Conservation (phyloP, 2,329 filamentous ascomycete species). For the Penicillium sp. region DNA sequence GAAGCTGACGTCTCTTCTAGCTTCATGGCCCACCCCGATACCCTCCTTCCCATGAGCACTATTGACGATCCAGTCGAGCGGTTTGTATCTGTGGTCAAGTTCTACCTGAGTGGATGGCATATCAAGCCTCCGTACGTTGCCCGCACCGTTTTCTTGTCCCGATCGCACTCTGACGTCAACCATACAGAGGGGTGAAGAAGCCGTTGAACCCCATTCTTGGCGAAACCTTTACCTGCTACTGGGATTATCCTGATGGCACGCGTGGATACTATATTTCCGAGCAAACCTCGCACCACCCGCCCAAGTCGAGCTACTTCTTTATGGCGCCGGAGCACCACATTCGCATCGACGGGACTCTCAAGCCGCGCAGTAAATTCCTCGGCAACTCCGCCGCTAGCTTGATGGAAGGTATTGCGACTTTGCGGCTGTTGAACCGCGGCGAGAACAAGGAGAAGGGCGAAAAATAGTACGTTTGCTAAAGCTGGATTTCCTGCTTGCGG, state of each 20-base stretch:
- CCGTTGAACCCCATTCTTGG: conserved; percentile 95
- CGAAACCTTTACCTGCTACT: conserved; percentile 92
- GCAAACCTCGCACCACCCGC: conserved; percentile 96
- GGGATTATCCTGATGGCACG: conserved; percentile 83
- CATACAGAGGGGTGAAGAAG: conserved; percentile 86
- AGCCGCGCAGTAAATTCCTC: conserved; percentile 90
- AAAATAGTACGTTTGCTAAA: conserved; percentile 70
- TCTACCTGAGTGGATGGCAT: conserved; percentile 98
- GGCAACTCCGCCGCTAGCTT: conserved; percentile 96
- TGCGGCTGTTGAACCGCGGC: conserved; percentile 78
- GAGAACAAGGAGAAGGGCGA: conserved; percentile 66
- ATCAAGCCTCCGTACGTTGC: conserved; percentile 85
- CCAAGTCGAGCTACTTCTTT: conserved; percentile 99
- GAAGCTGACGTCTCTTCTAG: conserved; percentile 47
- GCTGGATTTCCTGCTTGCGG: conserved; percentile 1
- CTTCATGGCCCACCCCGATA: conserved; percentile 99
- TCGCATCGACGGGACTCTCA: conserved; percentile 91
- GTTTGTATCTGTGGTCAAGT: conserved; percentile 95
- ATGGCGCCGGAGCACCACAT: conserved; percentile 93
- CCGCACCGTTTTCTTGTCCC: not conserved
- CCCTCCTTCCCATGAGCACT: conserved; percentile 79
- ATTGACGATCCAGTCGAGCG: conserved; percentile 87
- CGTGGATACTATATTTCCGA: conserved; percentile 94
- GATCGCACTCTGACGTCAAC: not conserved
- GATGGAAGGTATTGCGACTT: conserved; percentile 94